Evolutionary conservation across 148 eudicot genomes (phyloP).

Genomic region (Rhododendron vialii): DNA sequence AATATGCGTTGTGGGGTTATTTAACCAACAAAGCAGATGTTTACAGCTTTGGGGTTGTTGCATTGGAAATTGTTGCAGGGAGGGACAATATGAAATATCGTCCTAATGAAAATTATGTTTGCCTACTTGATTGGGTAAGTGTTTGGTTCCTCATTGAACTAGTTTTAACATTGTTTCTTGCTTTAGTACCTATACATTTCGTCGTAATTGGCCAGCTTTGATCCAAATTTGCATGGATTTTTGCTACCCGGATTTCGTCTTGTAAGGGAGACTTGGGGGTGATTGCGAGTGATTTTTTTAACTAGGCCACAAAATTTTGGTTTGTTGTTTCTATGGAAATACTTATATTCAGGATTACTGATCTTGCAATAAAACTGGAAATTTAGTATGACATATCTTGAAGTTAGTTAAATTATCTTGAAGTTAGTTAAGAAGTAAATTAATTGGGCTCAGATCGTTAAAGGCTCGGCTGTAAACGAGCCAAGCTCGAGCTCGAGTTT

Average conservation of each 20-base stretch:
- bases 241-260: background rate
- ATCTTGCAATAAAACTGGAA: no score
- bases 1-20: slow-evolving; percentile 74
- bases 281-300: background rate
- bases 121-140: slow-evolving; percentile 39
- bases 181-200: background rate
- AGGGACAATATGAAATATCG: slow-evolving; percentile 49
- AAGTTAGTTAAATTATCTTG: no score
- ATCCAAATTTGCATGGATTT: background rate
- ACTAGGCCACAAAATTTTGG: background rate
- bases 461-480: no score
- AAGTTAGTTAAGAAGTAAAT: no score
- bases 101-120: slow-evolving; percentile 42
- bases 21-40: slow-evolving; percentile 73
- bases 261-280: background rate
- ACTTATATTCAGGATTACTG: no score
- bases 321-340: background rate
- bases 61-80: slow-evolving; percentile 64
- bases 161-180: background rate
- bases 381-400: no score
- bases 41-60: slow-evolving; percentile 66
- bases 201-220: background rate
- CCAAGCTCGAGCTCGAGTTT: no score
- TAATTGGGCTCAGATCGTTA: no score
- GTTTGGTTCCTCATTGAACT: background rate